Base-by-base conservation (phyloP, 1,139 yeast genomes). In the Casaregolazyma suthepensis region DNA sequence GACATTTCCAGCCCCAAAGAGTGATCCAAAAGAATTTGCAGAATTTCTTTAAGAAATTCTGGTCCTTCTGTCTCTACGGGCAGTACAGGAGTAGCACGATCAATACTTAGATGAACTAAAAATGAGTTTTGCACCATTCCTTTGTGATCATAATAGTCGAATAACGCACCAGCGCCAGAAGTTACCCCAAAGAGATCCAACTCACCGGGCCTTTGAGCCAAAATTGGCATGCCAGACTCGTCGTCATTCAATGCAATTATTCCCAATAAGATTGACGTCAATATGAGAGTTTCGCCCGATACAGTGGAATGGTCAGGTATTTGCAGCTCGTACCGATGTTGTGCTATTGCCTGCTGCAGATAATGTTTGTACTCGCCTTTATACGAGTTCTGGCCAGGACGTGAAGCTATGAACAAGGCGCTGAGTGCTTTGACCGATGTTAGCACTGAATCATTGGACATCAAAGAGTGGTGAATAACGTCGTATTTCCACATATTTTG, bases 401-500 rank as follows among this genome's bases (percentile, higher is more conserved):
- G 13, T 31, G 13, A 12, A 10, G 37, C 13, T 13, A 31, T 12
- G 13, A 31, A 31, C 13, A 31, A 13, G 3, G 37, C 13, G 9
- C 37, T 31, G 37, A 31, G n/a, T 10, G 37, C 37, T 31, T 31
- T 31, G n/a, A 31, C n/a, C 37, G 37, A 12, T 13, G 13, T 31
- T 31, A 31, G 37, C 13, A 31, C n/a, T 13, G 37, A 31, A 13
- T 13, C n/a, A 31, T 10, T 31, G 4, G 37, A 31, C 13, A 13
- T 19, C 3, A 46, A 19, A 4, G 49, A 19, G 35, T 19, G 37
- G 9, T 46, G 35, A 13, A 23, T 3, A 5, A 38, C 49, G 19
- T 46, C 49, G 35, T 20, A 46, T 38, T 38, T 46, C 49, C 49
- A 46, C 49, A 46, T 46, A 5, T 23, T 10, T 10, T 19, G 13